Percentiles rank a stretch among this genome's conserved stretches.
These are phyloP conservation scores for Mrakiaceae sp. DNA, from an alignment of 1,284 basidiomycete genomes.

Conservation along the genomic window DNA sequence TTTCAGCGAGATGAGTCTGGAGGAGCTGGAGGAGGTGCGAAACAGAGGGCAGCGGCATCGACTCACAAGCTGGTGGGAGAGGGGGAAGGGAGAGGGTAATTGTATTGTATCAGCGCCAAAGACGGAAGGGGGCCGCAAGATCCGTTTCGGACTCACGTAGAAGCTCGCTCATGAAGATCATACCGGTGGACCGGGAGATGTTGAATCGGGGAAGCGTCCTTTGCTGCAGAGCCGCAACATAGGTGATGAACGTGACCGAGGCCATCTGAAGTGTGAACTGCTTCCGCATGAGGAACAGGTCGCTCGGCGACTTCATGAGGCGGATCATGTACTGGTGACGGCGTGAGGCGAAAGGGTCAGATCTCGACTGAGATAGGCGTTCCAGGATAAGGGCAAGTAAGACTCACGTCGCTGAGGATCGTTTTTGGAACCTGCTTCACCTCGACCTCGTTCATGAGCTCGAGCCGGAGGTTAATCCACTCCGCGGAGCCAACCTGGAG, in stretches of 20 bases:
- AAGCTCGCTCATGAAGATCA: constrained; percentile 81
- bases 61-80: not conserved
- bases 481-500: constrained; percentile 46
- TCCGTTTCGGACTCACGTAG: constrained; percentile 46
- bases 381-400: not conserved
- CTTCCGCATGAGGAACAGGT: constrained; percentile 95
- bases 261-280: constrained; percentile 89
- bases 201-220: constrained; percentile 79
- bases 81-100: not conserved
- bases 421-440: constrained; percentile 85
- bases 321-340: constrained; percentile 67
- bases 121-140: not conserved
- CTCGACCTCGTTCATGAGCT: constrained; percentile 81
- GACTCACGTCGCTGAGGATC: constrained; percentile 65
- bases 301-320: constrained; percentile 71
- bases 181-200: constrained; percentile 75
- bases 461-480: constrained; percentile 65
- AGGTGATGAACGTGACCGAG: constrained; percentile 84
- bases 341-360: constrained; percentile 3
- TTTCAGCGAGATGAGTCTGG: not conserved
- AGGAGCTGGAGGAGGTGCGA: not conserved
- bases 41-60: constrained; percentile 4
- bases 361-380: not conserved
- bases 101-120: not conserved
- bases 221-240: constrained; percentile 71